These are phyloP conservation scores for Globisporangium cederbergense DNA, from an alignment of 352 stramenopile genomes.

Conservation along the genomic window DNA sequence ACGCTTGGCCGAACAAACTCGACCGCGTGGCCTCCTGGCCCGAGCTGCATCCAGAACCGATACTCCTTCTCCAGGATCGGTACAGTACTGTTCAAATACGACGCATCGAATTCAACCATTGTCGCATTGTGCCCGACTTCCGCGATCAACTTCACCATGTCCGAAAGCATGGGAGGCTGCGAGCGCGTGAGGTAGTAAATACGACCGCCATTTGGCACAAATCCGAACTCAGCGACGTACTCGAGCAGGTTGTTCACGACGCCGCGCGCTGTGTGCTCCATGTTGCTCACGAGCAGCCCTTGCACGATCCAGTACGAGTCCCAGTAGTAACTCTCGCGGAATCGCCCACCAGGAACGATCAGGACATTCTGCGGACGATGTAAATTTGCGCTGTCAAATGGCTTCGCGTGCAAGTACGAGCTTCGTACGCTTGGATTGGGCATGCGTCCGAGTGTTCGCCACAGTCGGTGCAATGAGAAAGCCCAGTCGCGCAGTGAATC, in stretches of 20 bases:
- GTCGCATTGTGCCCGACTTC: constrained; percentile 24
- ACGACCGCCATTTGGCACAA: constrained; percentile 88
- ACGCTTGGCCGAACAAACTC: constrained; percentile 27
- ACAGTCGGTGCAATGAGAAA: constrained; percentile 67
- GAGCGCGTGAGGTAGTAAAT: constrained; percentile 90
- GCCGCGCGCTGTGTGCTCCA: constrained; percentile 69
- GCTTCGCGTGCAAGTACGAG: constrained; percentile 53
- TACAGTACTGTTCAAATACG: constrained; percentile 48
- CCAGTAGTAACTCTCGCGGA: constrained; percentile 93
- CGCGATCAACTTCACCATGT: constrained; percentile 76
- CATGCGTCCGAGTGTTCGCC: constrained; percentile 65
- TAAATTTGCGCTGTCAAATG: constrained; percentile 30
- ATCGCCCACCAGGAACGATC: constrained; percentile 88
- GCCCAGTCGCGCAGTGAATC: constrained; percentile 59
- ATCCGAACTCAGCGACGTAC: constrained; percentile 83
- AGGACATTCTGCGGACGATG: constrained; percentile 54
- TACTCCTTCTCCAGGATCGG: constrained; percentile 81
- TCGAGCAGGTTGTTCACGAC: constrained; percentile 87
- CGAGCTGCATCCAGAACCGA: constrained; percentile 79
- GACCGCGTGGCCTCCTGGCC: constrained; percentile 55
- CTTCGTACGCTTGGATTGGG: constrained; percentile 44
- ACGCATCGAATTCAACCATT: constrained; percentile 38
- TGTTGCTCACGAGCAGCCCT: constrained; percentile 79
- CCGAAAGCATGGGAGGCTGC: constrained; percentile 88
- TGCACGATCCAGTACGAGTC: constrained; percentile 92